Conservation (phyloP, 371 early-diverging fungal genomes). For the Mortierella sp. region DNA sequence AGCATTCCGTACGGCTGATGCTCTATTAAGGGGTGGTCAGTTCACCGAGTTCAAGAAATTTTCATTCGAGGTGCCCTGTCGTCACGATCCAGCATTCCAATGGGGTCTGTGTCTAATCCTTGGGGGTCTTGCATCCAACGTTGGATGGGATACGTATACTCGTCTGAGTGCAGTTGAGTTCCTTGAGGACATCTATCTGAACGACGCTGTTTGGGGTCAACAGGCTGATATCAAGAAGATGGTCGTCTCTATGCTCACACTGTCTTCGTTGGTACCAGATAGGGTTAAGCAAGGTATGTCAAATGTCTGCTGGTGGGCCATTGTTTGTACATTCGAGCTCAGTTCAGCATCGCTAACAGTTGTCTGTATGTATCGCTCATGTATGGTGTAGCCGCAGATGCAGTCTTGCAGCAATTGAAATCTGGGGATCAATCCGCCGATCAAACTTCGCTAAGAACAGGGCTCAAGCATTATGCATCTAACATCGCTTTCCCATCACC, state of each 20-base stretch:
- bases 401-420: no score
- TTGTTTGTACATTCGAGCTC: no score
- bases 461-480: no score
- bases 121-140: slow-evolving; percentile 1
- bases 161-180: slow-evolving; percentile 1
- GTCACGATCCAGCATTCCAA: background rate
- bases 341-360: no score
- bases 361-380: no score
- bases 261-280: background rate
- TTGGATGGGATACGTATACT: background rate
- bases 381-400: no score
- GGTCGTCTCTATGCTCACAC: background rate
- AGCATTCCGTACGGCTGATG: slow-evolving; percentile 8
- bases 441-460: no score
- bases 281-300: no score
- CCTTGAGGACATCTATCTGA: slow-evolving; percentile 4
- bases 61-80: no score
- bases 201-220: background rate
- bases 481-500: no score
- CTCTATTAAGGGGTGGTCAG: background rate
- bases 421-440: no score
- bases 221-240: background rate
- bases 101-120: slow-evolving; percentile 5
- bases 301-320: no score
- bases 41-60: background rate